Percentiles rank a stretch among this genome's conserved stretches.
phyloP scores from a whole-genome alignment of 1,139 yeast species.

The Debaryomyces sp. region DNA sequence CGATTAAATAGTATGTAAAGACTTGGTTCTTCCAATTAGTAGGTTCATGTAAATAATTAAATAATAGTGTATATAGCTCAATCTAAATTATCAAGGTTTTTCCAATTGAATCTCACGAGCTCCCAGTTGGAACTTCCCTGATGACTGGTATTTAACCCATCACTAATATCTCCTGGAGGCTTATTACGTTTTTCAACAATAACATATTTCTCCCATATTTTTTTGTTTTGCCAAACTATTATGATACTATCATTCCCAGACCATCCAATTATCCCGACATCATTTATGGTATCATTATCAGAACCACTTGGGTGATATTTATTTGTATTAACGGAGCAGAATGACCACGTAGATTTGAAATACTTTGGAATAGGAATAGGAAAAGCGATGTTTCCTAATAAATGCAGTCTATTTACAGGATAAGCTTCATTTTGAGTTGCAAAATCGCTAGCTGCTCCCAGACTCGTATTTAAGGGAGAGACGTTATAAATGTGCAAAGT shows the following conservation, averaged over 20 bases:
- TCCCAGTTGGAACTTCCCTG: constrained; percentile 45
- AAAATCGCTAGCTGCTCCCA: background rate
- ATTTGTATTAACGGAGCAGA: constrained; percentile 73
- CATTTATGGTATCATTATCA: constrained; percentile 34
- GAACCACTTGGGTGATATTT: constrained; percentile 33
- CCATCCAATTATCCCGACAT: constrained; percentile 79
- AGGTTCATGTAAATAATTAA: background rate
- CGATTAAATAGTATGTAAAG: constrained; percentile 17
- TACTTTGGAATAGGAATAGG: constrained; percentile 65
- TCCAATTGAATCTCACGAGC: constrained; percentile 77
- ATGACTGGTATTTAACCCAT: background rate
- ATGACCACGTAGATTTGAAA: constrained; percentile 88
- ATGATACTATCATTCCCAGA: constrained; percentile 66
- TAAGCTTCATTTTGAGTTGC: constrained; percentile 2
- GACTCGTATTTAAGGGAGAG: background rate
- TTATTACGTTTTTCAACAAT: constrained; percentile 47
- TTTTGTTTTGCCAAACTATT: constrained; percentile 70
- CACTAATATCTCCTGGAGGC: background rate
- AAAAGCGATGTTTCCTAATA: constrained; percentile 67
- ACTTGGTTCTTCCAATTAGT: background rate
- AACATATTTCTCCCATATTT: constrained; percentile 85
- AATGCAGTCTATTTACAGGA: constrained; percentile 62
- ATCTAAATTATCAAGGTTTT: constrained; percentile 48
- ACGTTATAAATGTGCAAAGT: constrained; percentile 84
- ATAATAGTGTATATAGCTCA: background rate